Percentiles rank a stretch among this genome's conserved stretches.
Conservation (phyloP, 192 early-diverging fungal genomes). For the Cladochytrium replicatum region DNA sequence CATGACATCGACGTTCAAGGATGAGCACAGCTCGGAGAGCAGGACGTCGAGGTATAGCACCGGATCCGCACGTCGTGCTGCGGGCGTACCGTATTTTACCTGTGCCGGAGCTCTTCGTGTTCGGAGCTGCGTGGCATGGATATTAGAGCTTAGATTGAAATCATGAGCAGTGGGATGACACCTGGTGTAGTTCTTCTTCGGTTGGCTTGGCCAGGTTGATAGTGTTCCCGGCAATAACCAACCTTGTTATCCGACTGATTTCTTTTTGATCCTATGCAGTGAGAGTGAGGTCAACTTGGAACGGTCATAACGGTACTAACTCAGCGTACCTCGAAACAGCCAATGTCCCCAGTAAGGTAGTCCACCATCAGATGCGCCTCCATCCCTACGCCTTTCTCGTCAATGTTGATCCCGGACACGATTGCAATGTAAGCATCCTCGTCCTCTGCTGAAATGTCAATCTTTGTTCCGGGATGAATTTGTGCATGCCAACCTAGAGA, state of each 20-base stretch:
- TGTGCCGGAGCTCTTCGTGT: too few relatives aligned
- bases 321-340: constrained; percentile 31
- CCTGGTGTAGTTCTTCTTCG: constrained; percentile 45
- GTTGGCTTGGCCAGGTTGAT: constrained; percentile 23
- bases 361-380: constrained; percentile 67
- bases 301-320: background rate
- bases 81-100: too few relatives aligned
- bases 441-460: constrained; percentile 20
- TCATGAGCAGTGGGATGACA: constrained; percentile 27
- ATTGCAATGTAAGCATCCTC: constrained; percentile 64
- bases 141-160: too few relatives aligned
- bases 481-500: background rate
- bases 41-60: constrained; percentile 60
- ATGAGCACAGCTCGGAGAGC: constrained; percentile 52
- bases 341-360: constrained; percentile 67
- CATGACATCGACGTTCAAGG: constrained; percentile 65
- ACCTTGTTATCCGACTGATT: too few relatives aligned
- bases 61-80: too few relatives aligned
- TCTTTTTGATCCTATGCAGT: constrained; percentile 1
- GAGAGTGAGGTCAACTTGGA: background rate
- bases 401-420: constrained; percentile 71
- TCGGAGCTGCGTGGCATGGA: too few relatives aligned
- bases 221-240: constrained; percentile 70
- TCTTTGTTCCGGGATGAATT: background rate
- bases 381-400: constrained; percentile 33